phyloP scores from a whole-genome alignment of 495 filamentous ascomycete genomes.

The Aspergillus saccharolyticus region DNA sequence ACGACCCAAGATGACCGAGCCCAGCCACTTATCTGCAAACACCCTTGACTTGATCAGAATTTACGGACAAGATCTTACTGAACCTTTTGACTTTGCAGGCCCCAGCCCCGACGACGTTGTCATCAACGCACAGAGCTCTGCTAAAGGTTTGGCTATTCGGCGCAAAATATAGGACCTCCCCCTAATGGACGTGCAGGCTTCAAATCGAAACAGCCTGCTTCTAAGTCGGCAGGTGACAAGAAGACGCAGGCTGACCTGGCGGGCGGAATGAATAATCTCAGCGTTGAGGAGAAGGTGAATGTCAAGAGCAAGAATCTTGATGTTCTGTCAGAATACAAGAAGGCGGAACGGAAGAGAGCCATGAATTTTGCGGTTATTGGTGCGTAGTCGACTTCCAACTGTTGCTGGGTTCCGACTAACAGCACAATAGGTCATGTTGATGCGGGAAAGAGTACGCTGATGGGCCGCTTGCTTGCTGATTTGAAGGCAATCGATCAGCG shows the following conservation, averaged over 20 bases:
- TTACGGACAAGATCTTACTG: constrained; percentile 42
- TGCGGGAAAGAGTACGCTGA: constrained; percentile 94
- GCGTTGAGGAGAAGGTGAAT: constrained; percentile 63
- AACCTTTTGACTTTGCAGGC: constrained; percentile 67
- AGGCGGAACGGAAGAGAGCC: constrained; percentile 66
- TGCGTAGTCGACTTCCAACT: constrained; percentile 31
- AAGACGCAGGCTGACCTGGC: constrained; percentile 37
- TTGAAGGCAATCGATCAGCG: constrained; percentile 80
- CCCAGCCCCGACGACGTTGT: constrained; percentile 95
- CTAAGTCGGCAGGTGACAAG: constrained; percentile 38
- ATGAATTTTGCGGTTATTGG: constrained; percentile 97
- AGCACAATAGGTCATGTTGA: constrained; percentile 75
- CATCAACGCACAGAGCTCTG: constrained; percentile 68
- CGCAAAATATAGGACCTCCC: constrained; percentile 33
- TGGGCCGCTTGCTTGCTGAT: constrained; percentile 91
- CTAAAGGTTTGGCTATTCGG: constrained; percentile 72
- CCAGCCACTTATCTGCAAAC: constrained; percentile 33
- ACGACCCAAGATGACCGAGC: constrained; percentile 31
- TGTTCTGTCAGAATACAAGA: constrained; percentile 76
- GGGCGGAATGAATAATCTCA: constrained; percentile 53
- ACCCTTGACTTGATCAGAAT: constrained; percentile 50
- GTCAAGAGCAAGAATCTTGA: constrained; percentile 83
- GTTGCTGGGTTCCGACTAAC: background rate
- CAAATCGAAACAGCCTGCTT: constrained; percentile 43
- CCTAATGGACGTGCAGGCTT: constrained; percentile 44